A percentile compares a stretch with the other conserved stretches of the same genome.
phyloP scores from a whole-genome alignment of 164 flowering plant genomes.

The Euptelea pleiosperma region DNA sequence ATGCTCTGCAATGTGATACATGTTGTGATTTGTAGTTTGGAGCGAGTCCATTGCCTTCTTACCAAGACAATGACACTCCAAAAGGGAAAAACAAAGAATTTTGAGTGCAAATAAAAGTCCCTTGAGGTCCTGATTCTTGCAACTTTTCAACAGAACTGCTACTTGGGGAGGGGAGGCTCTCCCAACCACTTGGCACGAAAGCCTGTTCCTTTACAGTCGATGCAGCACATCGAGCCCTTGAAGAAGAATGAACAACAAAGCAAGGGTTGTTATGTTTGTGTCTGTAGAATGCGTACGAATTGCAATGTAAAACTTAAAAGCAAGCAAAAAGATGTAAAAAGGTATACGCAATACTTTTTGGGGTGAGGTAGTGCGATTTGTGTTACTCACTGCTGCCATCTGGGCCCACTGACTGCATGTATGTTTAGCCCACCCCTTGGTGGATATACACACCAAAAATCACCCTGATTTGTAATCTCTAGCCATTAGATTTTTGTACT shows the following conservation, averaged over 20 bases:
- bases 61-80: neutral
- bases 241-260: conserved; percentile 5
- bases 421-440: too few species aligned
- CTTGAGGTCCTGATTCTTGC: neutral
- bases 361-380: too few species aligned
- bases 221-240: conserved; percentile 77
- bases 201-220: conserved; percentile 92
- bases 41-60: neutral
- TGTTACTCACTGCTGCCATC: too few species aligned
- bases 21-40: neutral
- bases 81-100: neutral
- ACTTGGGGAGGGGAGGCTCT: conserved; percentile 50
- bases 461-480: too few species aligned
- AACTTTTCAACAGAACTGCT: conserved; percentile 6
- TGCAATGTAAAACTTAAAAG: neutral
- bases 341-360: too few species aligned
- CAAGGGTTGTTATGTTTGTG: neutral
- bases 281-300: neutral
- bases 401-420: too few species aligned
- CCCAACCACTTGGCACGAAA: conserved; percentile 95
- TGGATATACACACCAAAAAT: too few species aligned
- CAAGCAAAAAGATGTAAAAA: too few species aligned
- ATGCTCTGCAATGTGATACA: neutral
- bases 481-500: too few species aligned
- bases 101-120: neutral